These are phyloP conservation scores for Phaeoacremonium minimum DNA, from an alignment of 2,329 filamentous ascomycete genomes.

Conservation along the genomic window DNA sequence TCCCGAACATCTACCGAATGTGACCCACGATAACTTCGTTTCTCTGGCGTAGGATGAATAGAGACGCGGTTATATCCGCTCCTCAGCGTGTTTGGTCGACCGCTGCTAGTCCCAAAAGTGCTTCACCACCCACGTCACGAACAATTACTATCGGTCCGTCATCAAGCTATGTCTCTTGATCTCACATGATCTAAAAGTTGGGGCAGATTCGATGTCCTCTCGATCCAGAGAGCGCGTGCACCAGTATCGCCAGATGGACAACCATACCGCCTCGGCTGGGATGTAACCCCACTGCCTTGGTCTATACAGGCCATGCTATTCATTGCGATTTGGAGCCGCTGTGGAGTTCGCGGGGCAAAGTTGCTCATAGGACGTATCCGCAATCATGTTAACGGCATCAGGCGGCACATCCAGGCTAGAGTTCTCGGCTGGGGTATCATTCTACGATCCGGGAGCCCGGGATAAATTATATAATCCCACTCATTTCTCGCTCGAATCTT, in stretches of 20 bases:
- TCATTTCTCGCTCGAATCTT: neutral
- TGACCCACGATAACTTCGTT: neutral
- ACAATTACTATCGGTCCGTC: neutral
- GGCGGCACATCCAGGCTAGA: neutral
- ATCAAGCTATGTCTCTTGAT: neutral
- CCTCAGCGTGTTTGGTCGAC: neutral
- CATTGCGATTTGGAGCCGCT: no score
- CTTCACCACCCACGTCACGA: neutral
- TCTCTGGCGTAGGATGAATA: neutral
- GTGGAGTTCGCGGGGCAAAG: neutral
- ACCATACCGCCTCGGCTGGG: neutral
- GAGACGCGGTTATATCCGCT: neutral
- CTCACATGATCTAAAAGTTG: neutral
- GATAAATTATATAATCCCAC: neutral
- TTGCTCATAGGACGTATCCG: neutral
- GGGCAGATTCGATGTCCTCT: neutral
- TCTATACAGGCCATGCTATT: neutral
- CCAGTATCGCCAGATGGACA: no score
- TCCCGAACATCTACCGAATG: neutral
- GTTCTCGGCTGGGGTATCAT: neutral
- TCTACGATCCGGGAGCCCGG: neutral
- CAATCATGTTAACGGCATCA: neutral
- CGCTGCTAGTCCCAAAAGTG: neutral
- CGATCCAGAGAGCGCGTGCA: neutral
- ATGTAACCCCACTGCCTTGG: neutral